These are phyloP conservation scores for Pseudognaphalium luteoalbum DNA, from an alignment of 129 eudicot genomes.

Conservation along the genomic window DNA sequence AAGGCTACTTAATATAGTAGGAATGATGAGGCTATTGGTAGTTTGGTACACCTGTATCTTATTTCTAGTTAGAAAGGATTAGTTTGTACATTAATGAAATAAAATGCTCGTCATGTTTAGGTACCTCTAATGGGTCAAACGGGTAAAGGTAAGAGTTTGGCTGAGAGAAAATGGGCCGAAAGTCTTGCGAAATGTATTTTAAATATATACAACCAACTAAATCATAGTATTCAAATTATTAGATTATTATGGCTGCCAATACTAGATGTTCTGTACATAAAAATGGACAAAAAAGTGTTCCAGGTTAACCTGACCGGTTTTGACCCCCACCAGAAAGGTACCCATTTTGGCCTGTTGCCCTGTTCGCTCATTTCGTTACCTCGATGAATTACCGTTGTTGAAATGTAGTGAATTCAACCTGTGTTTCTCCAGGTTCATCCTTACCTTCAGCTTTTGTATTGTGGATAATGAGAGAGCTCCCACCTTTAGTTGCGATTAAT, in stretches of 20 bases:
- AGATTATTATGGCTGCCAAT: not conserved
- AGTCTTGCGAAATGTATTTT: not conserved
- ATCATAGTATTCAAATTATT: not conserved
- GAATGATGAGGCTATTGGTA: conserved; percentile 15
- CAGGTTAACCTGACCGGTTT: not conserved
- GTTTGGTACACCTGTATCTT: not conserved
- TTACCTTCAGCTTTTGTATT: conserved; percentile 74
- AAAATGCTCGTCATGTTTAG: too few relatives aligned
- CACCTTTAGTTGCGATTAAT: conserved; percentile 45
- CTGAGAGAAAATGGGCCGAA: not conserved
- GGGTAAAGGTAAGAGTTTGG: not conserved
- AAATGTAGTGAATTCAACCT: not conserved
- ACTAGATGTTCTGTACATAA: too few relatives aligned
- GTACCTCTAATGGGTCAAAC: not conserved
- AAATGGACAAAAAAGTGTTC: not conserved
- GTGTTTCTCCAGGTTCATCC: conserved; percentile 60
- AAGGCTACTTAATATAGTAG: not conserved
- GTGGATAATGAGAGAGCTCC: conserved; percentile 80
- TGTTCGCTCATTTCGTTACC: not conserved
- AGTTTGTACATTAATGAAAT: too few relatives aligned
- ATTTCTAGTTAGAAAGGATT: too few relatives aligned
- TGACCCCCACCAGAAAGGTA: not conserved
- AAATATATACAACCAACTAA: not conserved
- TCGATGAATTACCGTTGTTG: not conserved
- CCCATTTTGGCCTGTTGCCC: not conserved